phyloP scores from a whole-genome alignment of 2,329 filamentous ascomycete species.

The Aspergillus sp. region DNA sequence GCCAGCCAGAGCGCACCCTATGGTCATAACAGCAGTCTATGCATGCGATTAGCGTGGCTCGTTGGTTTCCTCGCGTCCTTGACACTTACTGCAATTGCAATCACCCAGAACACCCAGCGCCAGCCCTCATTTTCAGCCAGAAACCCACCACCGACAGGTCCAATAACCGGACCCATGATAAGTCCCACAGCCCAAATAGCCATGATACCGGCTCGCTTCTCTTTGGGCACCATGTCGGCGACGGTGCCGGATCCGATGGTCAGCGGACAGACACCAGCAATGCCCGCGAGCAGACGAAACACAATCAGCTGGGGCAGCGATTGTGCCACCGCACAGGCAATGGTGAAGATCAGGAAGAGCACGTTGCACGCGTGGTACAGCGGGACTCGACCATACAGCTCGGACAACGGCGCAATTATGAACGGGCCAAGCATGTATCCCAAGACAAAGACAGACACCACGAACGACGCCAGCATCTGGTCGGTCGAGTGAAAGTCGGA shows the following conservation, averaged over 20 bases:
- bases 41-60: too few species aligned
- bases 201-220: slow-evolving; percentile 61
- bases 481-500: slow-evolving; percentile 13
- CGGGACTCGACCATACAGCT: slow-evolving; percentile 63
- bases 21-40: slow-evolving; percentile 24
- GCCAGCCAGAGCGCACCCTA: too few species aligned
- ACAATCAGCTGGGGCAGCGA: slow-evolving; percentile 55
- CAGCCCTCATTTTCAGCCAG: slow-evolving; percentile 36
- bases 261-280: slow-evolving; percentile 62
- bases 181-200: slow-evolving; percentile 47
- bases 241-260: slow-evolving; percentile 68
- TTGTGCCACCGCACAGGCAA: slow-evolving; percentile 64
- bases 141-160: slow-evolving; percentile 36
- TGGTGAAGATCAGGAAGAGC: slow-evolving; percentile 62
- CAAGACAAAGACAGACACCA: slow-evolving; percentile 60
- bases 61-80: too few species aligned
- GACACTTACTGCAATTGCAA: slow-evolving; percentile 37
- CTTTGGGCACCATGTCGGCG: slow-evolving; percentile 61
- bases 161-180: slow-evolving; percentile 42
- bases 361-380: slow-evolving; percentile 59
- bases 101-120: slow-evolving; percentile 43
- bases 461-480: slow-evolving; percentile 24
- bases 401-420: slow-evolving; percentile 58
- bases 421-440: slow-evolving; percentile 60
- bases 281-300: slow-evolving; percentile 63